Conservation (phyloP, 2,329 filamentous ascomycete species). For the Cercospora canescens region DNA sequence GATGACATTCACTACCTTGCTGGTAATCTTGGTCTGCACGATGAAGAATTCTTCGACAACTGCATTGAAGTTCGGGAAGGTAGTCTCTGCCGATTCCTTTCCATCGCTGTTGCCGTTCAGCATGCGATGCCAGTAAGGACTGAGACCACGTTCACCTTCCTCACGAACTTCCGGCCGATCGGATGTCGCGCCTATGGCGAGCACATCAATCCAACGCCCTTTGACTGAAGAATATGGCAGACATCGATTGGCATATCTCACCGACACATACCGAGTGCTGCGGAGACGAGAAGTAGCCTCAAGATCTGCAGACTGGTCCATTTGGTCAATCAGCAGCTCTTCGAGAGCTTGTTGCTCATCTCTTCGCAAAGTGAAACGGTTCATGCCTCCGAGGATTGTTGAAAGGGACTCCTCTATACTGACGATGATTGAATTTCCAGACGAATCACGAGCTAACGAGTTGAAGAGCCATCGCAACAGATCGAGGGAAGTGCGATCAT, state of each 20-base stretch:
- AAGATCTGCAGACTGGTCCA: slow-evolving; percentile 35
- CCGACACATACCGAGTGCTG: slow-evolving; percentile 76
- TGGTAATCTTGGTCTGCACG: slow-evolving; percentile 30
- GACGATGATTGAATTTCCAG: slow-evolving; percentile 70
- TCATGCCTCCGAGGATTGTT: slow-evolving; percentile 66
- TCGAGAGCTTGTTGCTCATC: slow-evolving; percentile 48
- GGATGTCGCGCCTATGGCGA: slow-evolving; percentile 69
- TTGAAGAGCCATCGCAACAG: slow-evolving; percentile 77
- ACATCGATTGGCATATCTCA: slow-evolving; percentile 88
- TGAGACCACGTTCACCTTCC: slow-evolving; percentile 84
- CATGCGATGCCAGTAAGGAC: slow-evolving; percentile 71
- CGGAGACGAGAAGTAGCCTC: slow-evolving; percentile 43
- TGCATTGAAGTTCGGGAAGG: slow-evolving; percentile 46
- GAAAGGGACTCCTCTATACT: slow-evolving; percentile 89
- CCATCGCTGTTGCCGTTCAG: slow-evolving; percentile 49
- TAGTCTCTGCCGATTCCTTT: slow-evolving; percentile 29
- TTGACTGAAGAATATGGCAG: slow-evolving; percentile 75
- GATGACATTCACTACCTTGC: slow-evolving; percentile 28
- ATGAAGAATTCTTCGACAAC: slow-evolving; percentile 49
- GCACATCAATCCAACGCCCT: slow-evolving; percentile 83
- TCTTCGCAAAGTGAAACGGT: slow-evolving; percentile 43
- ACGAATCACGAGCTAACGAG: slow-evolving; percentile 77
- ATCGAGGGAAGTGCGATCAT: slow-evolving; percentile 47
- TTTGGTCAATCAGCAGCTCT: slow-evolving; percentile 65
- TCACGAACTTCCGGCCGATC: slow-evolving; percentile 83